Evolutionary conservation across 352 stramenopile genomes (phyloP).

Genomic region (Globisporangium rhizosaccharum): DNA sequence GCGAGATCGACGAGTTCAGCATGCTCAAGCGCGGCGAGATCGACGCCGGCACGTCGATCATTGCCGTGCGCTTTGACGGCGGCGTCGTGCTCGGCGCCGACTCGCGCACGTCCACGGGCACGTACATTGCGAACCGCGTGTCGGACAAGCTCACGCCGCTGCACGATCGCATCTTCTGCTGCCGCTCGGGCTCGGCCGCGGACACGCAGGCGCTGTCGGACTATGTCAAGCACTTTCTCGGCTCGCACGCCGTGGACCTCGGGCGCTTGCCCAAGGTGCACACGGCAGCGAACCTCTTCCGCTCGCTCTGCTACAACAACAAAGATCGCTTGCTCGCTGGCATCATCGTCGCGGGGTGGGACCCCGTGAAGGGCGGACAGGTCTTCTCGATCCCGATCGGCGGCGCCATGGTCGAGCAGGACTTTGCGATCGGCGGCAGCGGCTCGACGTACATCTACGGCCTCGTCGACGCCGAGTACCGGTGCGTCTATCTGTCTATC

Average conservation of each 20-base stretch:
- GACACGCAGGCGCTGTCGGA: constrained; percentile 94
- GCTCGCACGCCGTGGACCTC: constrained; percentile 74
- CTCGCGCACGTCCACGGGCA: constrained; percentile 90
- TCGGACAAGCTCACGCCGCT: constrained; percentile 97
- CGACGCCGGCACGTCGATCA: constrained; percentile 97
- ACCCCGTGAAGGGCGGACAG: constrained; percentile 93
- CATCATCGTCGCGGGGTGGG: constrained; percentile 98
- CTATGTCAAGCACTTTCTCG: constrained; percentile 80
- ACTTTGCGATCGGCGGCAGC: constrained; percentile 95
- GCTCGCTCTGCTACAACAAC: constrained; percentile 97
- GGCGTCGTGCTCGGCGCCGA: constrained; percentile 97
- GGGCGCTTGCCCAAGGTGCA: constrained; percentile 93
- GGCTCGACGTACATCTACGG: constrained; percentile 98
- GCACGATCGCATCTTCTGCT: constrained; percentile 97
- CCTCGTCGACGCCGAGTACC: constrained; percentile 94
- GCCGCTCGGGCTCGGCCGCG: constrained; percentile 94
- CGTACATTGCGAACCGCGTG: constrained; percentile 97
- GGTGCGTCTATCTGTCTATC: constrained; percentile 23
- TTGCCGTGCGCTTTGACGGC: constrained; percentile 94
- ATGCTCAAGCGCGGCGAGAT: constrained; percentile 90
- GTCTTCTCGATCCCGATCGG: constrained; percentile 96
- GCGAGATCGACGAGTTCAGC: constrained; percentile 45
- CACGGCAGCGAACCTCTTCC: constrained; percentile 96
- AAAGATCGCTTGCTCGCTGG: constrained; percentile 94
- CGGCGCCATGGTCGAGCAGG: constrained; percentile 94